Evolutionary conservation across 2,329 filamentous ascomycete genomes (phyloP).

Genomic region (Taxawa tesnikishii): DNA sequence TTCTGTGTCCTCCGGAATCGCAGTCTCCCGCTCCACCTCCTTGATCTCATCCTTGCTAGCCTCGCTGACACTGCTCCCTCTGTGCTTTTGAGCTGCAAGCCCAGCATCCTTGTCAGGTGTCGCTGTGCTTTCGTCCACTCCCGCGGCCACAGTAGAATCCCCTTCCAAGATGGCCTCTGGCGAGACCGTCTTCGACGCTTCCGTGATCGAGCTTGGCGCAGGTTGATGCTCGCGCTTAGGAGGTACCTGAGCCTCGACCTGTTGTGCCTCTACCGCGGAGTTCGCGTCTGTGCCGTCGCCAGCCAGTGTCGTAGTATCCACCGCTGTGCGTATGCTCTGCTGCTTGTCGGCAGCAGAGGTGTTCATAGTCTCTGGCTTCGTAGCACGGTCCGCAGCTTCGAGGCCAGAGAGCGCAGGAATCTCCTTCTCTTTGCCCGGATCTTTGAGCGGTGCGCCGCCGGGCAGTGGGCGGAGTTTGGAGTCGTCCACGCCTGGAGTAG

Average conservation of each 20-base stretch:
- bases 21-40: slow-evolving; percentile 16
- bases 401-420: slow-evolving; percentile 8
- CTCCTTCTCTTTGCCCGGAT: slow-evolving; percentile 7
- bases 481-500: slow-evolving; percentile 2
- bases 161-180: too few species aligned
- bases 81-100: too few species aligned
- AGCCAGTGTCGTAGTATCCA: slow-evolving; percentile 6
- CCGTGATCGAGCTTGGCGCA: slow-evolving; percentile 5
- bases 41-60: slow-evolving; percentile 19
- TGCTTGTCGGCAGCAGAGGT: slow-evolving; percentile 15
- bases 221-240: slow-evolving; percentile 1
- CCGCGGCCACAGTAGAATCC: background rate
- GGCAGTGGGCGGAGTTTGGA: slow-evolving; percentile 6
- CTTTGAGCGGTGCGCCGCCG: slow-evolving; percentile 2
- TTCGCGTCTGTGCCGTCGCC: slow-evolving; percentile 2
- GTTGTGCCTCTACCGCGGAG: background rate
- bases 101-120: background rate
- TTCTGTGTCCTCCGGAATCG: slow-evolving; percentile 16
- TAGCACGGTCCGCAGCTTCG: slow-evolving; percentile 2
- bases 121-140: background rate
- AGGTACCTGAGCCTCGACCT: background rate
- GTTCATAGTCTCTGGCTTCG: slow-evolving; percentile 15
- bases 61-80: slow-evolving; percentile 13
- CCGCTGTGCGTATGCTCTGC: slow-evolving; percentile 12
- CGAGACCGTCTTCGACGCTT: too few species aligned